Evolutionary conservation across 2,329 filamentous ascomycete species (phyloP).

Genomic region (Trichoderma atrobrunneum): DNA sequence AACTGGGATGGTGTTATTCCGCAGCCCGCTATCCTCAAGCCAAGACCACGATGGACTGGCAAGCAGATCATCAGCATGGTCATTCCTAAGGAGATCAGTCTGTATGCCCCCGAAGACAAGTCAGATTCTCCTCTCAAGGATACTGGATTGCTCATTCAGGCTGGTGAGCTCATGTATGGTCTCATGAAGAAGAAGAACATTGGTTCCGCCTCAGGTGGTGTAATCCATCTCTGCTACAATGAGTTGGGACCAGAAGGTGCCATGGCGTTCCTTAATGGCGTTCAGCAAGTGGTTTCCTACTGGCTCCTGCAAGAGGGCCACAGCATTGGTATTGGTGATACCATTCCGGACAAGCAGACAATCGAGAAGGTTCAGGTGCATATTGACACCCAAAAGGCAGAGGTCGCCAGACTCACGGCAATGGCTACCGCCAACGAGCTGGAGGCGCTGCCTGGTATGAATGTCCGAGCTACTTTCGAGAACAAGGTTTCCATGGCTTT

Average conservation of each 20-base stretch:
- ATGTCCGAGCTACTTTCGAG: slow-evolving; percentile 96
- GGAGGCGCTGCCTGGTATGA: slow-evolving; percentile 96
- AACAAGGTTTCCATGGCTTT: slow-evolving; percentile 92
- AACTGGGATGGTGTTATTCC: slow-evolving; percentile 96
- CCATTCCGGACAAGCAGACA: slow-evolving; percentile 83
- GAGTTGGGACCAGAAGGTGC: slow-evolving; percentile 83
- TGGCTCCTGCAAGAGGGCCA: slow-evolving; percentile 96
- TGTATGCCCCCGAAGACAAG: slow-evolving; percentile 63
- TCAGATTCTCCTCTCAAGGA: slow-evolving; percentile 66
- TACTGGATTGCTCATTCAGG: slow-evolving; percentile 76
- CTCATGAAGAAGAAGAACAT: slow-evolving; percentile 91
- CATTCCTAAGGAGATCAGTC: slow-evolving; percentile 81
- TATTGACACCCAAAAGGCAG: slow-evolving; percentile 76
- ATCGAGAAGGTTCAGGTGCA: slow-evolving; percentile 81
- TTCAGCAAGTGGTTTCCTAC: slow-evolving; percentile 92
- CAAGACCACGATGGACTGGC: slow-evolving; percentile 89
- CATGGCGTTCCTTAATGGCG: slow-evolving; percentile 93
- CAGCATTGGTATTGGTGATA: slow-evolving; percentile 98
- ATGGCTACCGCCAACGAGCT: slow-evolving; percentile 81
- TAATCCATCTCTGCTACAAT: slow-evolving; percentile 95
- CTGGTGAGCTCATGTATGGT: slow-evolving; percentile 86
- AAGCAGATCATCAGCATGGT: slow-evolving; percentile 97
- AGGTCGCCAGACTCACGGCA: slow-evolving; percentile 72
- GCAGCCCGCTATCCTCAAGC: slow-evolving; percentile 89
- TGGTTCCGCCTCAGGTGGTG: slow-evolving; percentile 83